phyloP scores from a whole-genome alignment of 305 asterid genomes.

The Solanum chacoense region DNA sequence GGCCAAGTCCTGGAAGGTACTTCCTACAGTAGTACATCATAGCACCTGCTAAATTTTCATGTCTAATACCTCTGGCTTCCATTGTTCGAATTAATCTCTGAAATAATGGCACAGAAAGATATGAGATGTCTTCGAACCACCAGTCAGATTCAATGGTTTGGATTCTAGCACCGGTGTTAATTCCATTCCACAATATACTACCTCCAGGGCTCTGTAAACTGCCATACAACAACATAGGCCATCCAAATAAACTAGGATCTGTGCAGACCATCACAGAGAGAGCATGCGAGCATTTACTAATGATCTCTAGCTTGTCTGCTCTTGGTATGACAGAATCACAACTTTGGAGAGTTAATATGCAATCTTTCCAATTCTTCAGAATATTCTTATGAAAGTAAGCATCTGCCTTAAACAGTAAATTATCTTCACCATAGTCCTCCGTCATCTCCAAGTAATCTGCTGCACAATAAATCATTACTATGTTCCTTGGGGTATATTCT shows the following conservation, averaged over 20 bases:
- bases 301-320: constrained; percentile 70
- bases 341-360: constrained; percentile 79
- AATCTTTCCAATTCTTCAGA: constrained; percentile 67
- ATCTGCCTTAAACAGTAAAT: constrained; percentile 58
- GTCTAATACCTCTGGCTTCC: constrained; percentile 67
- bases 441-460: constrained; percentile 88
- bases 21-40: constrained; percentile 79
- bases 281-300: constrained; percentile 48
- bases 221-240: constrained; percentile 98
- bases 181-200: constrained; percentile 93
- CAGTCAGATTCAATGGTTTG: constrained; percentile 73
- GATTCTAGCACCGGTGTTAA: constrained; percentile 82
- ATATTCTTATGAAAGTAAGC: constrained; percentile 55
- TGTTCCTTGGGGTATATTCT: constrained; percentile 61
- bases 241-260: constrained; percentile 80
- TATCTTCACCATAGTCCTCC: constrained; percentile 67
- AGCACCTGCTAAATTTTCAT: constrained; percentile 60
- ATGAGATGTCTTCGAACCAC: constrained; percentile 94
- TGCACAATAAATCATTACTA: constrained; percentile 66
- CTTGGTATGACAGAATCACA: constrained; percentile 51
- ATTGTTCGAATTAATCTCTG: constrained; percentile 57
- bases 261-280: constrained; percentile 81
- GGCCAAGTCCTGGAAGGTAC: constrained; percentile 81
- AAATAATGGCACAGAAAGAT: constrained; percentile 60
- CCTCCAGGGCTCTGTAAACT: constrained; percentile 93